phyloP scores from a whole-genome alignment of 257 asterid genomes.

The Scutellaria baicalensis region DNA sequence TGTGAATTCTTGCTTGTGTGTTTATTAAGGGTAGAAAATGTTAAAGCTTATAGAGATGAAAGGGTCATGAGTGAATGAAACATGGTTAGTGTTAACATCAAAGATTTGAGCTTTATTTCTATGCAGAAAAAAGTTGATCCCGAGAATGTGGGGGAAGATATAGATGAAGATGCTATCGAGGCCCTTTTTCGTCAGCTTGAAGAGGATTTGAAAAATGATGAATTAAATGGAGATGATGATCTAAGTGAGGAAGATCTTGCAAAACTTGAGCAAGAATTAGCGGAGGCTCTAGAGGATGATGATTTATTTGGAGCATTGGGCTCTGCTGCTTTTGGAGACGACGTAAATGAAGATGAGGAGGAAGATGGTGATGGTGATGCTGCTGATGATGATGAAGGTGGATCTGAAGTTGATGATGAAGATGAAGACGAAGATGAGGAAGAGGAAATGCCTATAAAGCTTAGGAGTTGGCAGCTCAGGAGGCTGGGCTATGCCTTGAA shows the following conservation, averaged over 20 bases:
- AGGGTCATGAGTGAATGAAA: not conserved
- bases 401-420: slow-evolving; percentile 23
- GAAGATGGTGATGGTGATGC: slow-evolving; percentile 27
- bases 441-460: slow-evolving; percentile 45
- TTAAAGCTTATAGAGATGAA: not conserved
- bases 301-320: slow-evolving; percentile 51
- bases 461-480: slow-evolving; percentile 79
- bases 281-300: slow-evolving; percentile 80
- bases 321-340: slow-evolving; percentile 25
- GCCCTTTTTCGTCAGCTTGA: slow-evolving; percentile 83
- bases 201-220: slow-evolving; percentile 86
- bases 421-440: slow-evolving; percentile 23
- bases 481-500: slow-evolving; percentile 82
- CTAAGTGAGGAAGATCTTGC: slow-evolving; percentile 74
- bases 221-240: slow-evolving; percentile 44
- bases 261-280: slow-evolving; percentile 74
- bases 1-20: not conserved
- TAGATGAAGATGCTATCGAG: slow-evolving; percentile 89
- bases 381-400: slow-evolving; percentile 23
- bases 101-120: slow-evolving; percentile 13
- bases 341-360: slow-evolving; percentile 24
- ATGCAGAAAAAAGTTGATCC: slow-evolving; percentile 28
- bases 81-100: not conserved
- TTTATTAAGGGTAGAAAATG: not conserved
- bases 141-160: slow-evolving; percentile 34